Percentiles rank a stretch among this genome's conserved stretches.
These are phyloP conservation scores for Aphanomyces cochlioides DNA, from an alignment of 352 stramenopile species.

Conservation along the genomic window DNA sequence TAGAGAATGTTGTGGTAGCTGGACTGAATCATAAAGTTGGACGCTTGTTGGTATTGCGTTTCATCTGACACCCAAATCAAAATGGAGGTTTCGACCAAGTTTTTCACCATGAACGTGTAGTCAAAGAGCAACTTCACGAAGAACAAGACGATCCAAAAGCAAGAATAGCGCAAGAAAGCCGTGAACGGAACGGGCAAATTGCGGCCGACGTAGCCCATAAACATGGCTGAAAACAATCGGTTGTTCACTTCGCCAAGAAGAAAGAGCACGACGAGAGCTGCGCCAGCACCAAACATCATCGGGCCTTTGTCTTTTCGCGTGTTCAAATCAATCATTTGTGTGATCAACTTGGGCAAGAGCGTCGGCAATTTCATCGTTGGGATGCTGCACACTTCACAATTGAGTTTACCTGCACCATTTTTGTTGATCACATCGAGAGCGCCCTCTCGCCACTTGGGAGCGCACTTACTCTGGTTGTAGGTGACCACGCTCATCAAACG, in stretches of 20 bases:
- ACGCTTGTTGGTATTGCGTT: constrained; percentile 70
- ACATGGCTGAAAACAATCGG: constrained; percentile 57
- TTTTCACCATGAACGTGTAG: constrained; percentile 82
- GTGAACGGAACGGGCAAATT: constrained; percentile 63
- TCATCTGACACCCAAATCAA: constrained; percentile 77
- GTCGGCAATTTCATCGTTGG: constrained; percentile 24
- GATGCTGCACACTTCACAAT: constrained; percentile 33
- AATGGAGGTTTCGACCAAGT: constrained; percentile 75
- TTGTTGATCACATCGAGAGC: constrained; percentile 28
- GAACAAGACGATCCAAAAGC: constrained; percentile 75
- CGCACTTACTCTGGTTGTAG: constrained; percentile 32
- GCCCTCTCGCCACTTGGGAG: constrained; percentile 28
- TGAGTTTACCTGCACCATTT: constrained; percentile 24
- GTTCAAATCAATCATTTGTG: constrained; percentile 20
- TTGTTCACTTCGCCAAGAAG: constrained; percentile 63
- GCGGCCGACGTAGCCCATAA: constrained; percentile 65
- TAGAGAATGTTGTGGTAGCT: constrained; percentile 83
- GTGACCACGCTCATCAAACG: background rate
- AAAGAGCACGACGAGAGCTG: constrained; percentile 41
- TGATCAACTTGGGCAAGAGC: constrained; percentile 8
- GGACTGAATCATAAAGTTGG: constrained; percentile 73
- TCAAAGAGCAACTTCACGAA: constrained; percentile 70
- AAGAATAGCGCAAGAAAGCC: constrained; percentile 67
- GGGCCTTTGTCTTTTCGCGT: constrained; percentile 19
- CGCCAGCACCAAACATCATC: constrained; percentile 41